Percentiles rank a stretch among this genome's conserved stretches.
These are phyloP conservation scores for Poa annua DNA, from an alignment of 176 grass and related monocot genomes.

Conservation along the genomic window DNA sequence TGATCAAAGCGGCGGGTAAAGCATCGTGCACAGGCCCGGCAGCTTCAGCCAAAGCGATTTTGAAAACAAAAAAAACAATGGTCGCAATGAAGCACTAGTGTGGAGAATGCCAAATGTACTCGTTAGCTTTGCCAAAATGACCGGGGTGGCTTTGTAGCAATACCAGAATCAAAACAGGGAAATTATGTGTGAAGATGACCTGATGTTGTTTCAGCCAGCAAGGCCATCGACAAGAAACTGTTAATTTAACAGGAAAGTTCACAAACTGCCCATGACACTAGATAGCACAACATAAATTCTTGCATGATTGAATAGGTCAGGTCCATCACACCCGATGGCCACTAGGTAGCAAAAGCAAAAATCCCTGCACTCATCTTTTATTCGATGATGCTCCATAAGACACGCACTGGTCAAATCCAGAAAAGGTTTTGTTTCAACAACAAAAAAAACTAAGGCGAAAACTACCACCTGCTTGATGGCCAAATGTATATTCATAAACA, in stretches of 20 bases:
- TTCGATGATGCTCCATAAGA: constrained; percentile 59
- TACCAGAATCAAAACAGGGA: neutral
- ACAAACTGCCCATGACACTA: constrained; percentile 29
- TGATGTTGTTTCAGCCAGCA: neutral
- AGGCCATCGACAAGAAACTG: neutral
- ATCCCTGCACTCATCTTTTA: constrained; percentile 56
- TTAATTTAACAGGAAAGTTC: neutral
- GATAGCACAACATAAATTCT: constrained; percentile 27
- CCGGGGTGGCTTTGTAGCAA: neutral
- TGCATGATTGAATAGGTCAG: constrained; percentile 42
- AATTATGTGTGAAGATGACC: neutral
- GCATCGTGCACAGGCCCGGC: neutral
- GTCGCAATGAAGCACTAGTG: neutral
- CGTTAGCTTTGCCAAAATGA: neutral
- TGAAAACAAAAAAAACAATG: neutral
- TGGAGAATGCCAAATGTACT: neutral
- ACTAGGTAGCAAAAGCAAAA: constrained; percentile 34
- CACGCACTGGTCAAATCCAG: constrained; percentile 46
- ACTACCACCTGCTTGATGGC: constrained; percentile 62
- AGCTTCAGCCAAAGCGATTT: neutral
- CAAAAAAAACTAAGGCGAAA: constrained; percentile 48
- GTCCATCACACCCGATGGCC: constrained; percentile 54
- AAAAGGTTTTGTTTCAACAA: constrained; percentile 45
- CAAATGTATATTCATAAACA: constrained; percentile 54
- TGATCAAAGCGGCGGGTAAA: neutral